Evolutionary conservation across 257 asterid species (phyloP).

Genomic region (Jacaranda copaia): DNA sequence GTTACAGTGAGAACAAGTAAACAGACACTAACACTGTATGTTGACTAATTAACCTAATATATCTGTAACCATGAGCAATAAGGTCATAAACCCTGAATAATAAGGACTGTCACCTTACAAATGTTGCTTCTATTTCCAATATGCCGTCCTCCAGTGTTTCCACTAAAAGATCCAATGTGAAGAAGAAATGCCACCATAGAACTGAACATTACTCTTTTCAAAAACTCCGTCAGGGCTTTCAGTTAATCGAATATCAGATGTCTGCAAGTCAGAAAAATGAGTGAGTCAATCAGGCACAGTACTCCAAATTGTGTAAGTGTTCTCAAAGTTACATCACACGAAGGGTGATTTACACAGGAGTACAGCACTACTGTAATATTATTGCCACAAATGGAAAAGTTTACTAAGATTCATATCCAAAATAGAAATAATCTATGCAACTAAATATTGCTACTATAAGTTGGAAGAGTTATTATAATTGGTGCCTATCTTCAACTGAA

Average conservation of each 20-base stretch:
- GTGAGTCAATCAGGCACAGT: conserved; percentile 26
- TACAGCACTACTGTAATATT: background rate
- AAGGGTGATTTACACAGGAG: background rate
- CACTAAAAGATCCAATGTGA: conserved; percentile 84
- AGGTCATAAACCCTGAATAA: background rate
- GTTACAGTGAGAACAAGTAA: conserved; percentile 22
- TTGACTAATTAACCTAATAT: background rate
- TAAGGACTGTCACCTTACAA: conserved; percentile 73
- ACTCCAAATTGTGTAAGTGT: background rate
- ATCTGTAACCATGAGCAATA: conserved; percentile 19
- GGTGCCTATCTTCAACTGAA: background rate
- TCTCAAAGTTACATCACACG: conserved; percentile 11
- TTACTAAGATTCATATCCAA: background rate
- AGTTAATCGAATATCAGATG: conserved; percentile 82
- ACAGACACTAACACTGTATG: conserved; percentile 23
- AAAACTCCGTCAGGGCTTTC: conserved; percentile 75
- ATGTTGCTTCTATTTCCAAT: conserved; percentile 65
- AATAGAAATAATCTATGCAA: background rate
- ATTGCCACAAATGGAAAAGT: conserved; percentile 1
- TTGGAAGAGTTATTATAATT: background rate
- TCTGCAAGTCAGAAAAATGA: conserved; percentile 53
- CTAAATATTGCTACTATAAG: background rate
- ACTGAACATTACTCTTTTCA: conserved; percentile 85
- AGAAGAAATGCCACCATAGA: conserved; percentile 84
- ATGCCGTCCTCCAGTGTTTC: conserved; percentile 60